Evolutionary conservation across 495 filamentous ascomycete genomes (phyloP).

Genomic region (Xanthoparmelia taractica): DNA sequence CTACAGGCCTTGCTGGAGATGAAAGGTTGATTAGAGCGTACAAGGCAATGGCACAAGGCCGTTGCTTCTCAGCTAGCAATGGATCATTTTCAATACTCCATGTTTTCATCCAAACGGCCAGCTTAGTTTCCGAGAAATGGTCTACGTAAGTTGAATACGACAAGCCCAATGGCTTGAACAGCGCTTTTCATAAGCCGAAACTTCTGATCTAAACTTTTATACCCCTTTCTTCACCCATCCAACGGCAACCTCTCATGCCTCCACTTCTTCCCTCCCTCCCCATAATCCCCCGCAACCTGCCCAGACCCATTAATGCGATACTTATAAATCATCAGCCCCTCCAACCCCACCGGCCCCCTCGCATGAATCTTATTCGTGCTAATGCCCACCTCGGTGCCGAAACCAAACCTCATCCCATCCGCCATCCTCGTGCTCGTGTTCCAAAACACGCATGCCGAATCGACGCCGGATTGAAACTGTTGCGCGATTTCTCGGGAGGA

Average conservation of each 20-base stretch:
- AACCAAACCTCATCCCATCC: constrained; percentile 93
- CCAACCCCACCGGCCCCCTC: constrained; percentile 84
- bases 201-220: background rate
- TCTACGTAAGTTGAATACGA: background rate
- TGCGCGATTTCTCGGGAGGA: constrained; percentile 55
- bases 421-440: constrained; percentile 92
- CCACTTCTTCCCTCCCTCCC: constrained; percentile 57
- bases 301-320: constrained; percentile 78
- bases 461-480: constrained; percentile 71
- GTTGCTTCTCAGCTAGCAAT: background rate
- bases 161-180: background rate
- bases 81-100: background rate
- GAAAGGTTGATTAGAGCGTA: background rate
- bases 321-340: constrained; percentile 95
- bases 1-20: background rate
- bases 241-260: constrained; percentile 56
- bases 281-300: constrained; percentile 68
- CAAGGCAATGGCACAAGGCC: background rate
- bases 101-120: background rate
- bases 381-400: constrained; percentile 96
- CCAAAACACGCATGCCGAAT: constrained; percentile 93
- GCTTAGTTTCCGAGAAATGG: background rate
- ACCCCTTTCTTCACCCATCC: background rate
- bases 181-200: background rate
- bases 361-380: constrained; percentile 98